A percentile compares a stretch with the other conserved stretches of the same genome.
Evolutionary conservation across 352 stramenopile species (phyloP).

Genomic region (Phytophthora rubi): DNA sequence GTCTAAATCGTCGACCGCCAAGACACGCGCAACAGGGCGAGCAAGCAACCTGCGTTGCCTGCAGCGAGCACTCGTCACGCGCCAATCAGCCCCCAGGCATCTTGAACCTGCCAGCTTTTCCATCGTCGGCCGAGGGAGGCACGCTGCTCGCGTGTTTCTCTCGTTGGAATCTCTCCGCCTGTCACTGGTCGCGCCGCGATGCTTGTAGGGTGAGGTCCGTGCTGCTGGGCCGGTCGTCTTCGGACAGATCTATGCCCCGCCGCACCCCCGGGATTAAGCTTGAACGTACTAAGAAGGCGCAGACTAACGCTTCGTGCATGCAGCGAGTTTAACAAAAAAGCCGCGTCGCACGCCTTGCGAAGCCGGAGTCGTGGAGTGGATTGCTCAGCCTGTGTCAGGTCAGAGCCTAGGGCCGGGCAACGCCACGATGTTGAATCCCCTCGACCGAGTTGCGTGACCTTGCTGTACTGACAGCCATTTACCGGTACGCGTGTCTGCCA

Average conservation of each 20-base stretch:
- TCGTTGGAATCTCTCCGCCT: neutral
- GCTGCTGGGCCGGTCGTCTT: conserved; percentile 1
- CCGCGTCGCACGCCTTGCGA: conserved; percentile 2
- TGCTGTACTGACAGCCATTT: conserved; percentile 6
- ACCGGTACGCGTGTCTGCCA: conserved; percentile 28
- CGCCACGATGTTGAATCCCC: conserved; percentile 7
- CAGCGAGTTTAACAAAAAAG: conserved; percentile 30
- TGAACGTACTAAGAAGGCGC: conserved; percentile 21
- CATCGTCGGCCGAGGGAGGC: conserved; percentile 8
- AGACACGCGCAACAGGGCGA: conserved; percentile 21
- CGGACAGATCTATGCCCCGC: conserved; percentile 10
- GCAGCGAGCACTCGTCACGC: neutral
- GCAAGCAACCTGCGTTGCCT: conserved; percentile 16
- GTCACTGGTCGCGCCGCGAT: neutral
- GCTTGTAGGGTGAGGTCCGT: conserved; percentile 11
- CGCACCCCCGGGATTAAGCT: conserved; percentile 10
- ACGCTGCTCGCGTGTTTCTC: conserved; percentile 6
- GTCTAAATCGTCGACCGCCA: conserved; percentile 10
- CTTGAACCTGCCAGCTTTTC: neutral
- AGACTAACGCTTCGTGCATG: conserved; percentile 18
- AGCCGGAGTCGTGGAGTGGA: conserved; percentile 11
- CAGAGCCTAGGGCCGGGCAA: conserved; percentile 15
- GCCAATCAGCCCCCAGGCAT: conserved; percentile 3
- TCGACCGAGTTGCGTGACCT: conserved; percentile 15
- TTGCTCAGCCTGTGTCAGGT: conserved; percentile 23